A percentile compares a stretch with the other conserved stretches of the same genome.
Evolutionary conservation across 192 early-diverging fungal genomes (phyloP).

Genomic region (Backusella psychrophila): DNA sequence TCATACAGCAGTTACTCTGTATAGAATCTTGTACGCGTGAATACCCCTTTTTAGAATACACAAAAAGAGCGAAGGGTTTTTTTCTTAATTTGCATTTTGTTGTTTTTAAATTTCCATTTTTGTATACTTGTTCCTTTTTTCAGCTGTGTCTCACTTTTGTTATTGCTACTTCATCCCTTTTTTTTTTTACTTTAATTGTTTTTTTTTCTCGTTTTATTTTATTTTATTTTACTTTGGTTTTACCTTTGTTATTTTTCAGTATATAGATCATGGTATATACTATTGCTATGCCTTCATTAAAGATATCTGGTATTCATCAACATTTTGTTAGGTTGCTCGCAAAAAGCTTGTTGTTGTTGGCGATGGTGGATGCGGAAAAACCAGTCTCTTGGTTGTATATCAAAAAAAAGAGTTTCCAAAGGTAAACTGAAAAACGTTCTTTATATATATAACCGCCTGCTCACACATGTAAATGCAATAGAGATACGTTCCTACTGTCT

Average conservation of each 20-base stretch:
- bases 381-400: conserved; percentile 72
- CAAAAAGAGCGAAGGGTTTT: background rate
- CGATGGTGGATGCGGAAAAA: conserved; percentile 82
- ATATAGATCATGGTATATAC: background rate
- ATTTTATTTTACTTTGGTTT: background rate
- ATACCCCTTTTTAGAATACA: background rate
- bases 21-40: conserved; percentile 3
- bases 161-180: background rate
- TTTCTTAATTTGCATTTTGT: conserved; percentile 7
- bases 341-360: conserved; percentile 82
- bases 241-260: background rate
- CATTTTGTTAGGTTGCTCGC: conserved; percentile 20
- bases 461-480: conserved; percentile 11
- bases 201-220: conserved; percentile 10
- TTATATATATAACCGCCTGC: background rate
- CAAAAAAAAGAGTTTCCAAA: conserved; percentile 73
- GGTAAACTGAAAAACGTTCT: conserved; percentile 48
- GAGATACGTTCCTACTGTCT: conserved; percentile 72
- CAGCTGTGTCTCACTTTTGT: background rate
- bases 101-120: conserved; percentile 3
- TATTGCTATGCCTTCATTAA: background rate
- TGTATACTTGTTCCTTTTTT: conserved; percentile 5
- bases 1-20: background rate
- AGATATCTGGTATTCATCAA: background rate
- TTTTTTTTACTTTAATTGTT: background rate